Percentiles rank a stretch among this genome's conserved stretches.
Evolutionary conservation across 371 early-diverging fungal species (phyloP).

Genomic region (Haplosporangium sp.): DNA sequence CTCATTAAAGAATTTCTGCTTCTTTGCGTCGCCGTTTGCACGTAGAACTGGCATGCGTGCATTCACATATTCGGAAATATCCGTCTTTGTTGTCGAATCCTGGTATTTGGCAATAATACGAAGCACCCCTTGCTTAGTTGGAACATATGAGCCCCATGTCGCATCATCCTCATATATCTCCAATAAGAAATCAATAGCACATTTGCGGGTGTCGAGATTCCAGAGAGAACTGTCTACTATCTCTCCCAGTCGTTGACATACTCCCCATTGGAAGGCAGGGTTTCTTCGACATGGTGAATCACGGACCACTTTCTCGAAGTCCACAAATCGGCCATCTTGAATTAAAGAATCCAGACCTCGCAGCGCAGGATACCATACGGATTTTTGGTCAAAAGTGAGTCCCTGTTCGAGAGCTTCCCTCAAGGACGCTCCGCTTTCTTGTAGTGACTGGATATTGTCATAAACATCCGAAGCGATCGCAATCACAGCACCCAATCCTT

Average conservation of each 20-base stretch:
- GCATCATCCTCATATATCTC: no score
- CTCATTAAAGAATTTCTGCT: neutral
- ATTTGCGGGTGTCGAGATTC: slow-evolving; percentile 5
- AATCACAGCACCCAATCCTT: neutral
- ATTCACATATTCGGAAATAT: neutral
- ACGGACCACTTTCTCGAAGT: neutral
- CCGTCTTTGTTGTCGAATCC: neutral
- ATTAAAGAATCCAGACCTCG: slow-evolving; percentile 1
- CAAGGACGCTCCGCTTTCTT: no score
- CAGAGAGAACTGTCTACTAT: slow-evolving; percentile 5
- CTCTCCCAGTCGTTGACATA: neutral
- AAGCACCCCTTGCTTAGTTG: no score
- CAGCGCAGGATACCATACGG: slow-evolving; percentile 12
- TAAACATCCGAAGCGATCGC: neutral
- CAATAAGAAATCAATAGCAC: neutral
- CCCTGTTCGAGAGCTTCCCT: neutral
- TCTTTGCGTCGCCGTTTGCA: no score
- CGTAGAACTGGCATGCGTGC: no score
- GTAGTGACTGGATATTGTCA: neutral
- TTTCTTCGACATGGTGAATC: slow-evolving; percentile 8
- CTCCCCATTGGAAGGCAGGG: neutral
- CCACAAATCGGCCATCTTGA: slow-evolving; percentile 3
- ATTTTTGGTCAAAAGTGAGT: neutral
- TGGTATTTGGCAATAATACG: no score
- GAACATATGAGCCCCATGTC: neutral